Percentiles rank a stretch among this genome's conserved stretches.
These are phyloP conservation scores for Mycena filopes DNA, from an alignment of 768 basidiomycete genomes.

Conservation along the genomic window DNA sequence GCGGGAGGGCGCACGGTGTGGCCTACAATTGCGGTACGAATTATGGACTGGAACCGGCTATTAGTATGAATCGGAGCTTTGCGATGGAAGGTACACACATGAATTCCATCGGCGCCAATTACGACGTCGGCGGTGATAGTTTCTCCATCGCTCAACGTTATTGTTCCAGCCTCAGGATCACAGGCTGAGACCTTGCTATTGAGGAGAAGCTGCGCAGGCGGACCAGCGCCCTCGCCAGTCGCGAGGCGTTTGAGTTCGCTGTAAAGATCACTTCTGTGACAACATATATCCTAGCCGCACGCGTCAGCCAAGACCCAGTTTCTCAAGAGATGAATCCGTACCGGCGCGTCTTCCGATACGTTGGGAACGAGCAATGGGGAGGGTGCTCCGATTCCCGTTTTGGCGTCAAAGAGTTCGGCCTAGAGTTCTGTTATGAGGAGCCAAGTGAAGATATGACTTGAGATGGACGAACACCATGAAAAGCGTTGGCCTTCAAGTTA, in stretches of 20 bases:
- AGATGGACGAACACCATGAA: constrained; percentile 16
- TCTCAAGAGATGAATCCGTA: background rate
- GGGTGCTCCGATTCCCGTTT: constrained; percentile 5
- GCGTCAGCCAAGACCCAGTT: background rate
- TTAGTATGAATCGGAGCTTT: background rate
- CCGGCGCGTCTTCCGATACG: constrained; percentile 3
- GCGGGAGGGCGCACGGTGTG: background rate
- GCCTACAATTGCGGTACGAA: constrained; percentile 20
- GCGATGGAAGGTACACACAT: constrained; percentile 12
- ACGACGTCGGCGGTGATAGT: constrained; percentile 46
- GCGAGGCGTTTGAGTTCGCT: constrained; percentile 24
- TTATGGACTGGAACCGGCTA: constrained; percentile 8
- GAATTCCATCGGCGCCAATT: constrained; percentile 49
- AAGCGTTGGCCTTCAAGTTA: constrained; percentile 15
- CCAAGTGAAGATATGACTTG: background rate
- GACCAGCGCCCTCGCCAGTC: constrained; percentile 12
- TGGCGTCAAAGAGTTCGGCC: background rate
- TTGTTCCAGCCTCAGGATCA: constrained; percentile 40
- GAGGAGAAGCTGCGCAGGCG: constrained; percentile 13
- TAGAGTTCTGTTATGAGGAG: background rate
- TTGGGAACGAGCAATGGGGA: constrained; percentile 3
- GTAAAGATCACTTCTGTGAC: constrained; percentile 19
- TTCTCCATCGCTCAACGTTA: constrained; percentile 48
- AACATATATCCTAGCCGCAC: background rate
- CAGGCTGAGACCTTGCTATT: constrained; percentile 14